Evolutionary conservation across 2,329 filamentous ascomycete species (phyloP).

Genomic region (Metarhizium sp.): DNA sequence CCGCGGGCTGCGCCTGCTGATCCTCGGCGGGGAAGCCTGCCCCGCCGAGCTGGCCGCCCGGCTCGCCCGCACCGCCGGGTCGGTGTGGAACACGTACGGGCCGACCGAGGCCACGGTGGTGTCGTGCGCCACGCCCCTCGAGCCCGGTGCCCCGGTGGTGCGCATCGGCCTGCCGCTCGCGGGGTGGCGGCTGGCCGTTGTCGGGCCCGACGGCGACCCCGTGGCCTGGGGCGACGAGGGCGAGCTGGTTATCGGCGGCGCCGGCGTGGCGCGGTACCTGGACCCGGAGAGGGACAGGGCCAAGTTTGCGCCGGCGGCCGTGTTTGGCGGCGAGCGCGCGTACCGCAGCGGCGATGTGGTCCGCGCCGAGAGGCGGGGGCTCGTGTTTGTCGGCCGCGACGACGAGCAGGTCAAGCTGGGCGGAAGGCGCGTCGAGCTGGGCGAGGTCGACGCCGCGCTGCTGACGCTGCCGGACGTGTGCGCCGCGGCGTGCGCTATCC

Average conservation of each 20-base stretch:
- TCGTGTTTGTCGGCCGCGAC: slow-evolving; percentile 15
- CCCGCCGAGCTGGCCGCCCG: slow-evolving; percentile 10
- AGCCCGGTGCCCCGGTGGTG: slow-evolving; percentile 8
- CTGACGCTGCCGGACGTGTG: slow-evolving; percentile 12
- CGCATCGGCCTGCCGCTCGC: slow-evolving; percentile 13
- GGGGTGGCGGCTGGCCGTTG: slow-evolving; percentile 14
- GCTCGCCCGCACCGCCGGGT: slow-evolving; percentile 10
- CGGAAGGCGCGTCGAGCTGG: slow-evolving; percentile 18
- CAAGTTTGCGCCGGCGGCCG: slow-evolving; percentile 11
- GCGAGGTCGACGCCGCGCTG: slow-evolving; percentile 16
- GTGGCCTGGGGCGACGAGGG: slow-evolving; percentile 22
- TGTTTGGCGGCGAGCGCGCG: slow-evolving; percentile 12
- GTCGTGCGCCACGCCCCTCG: slow-evolving; percentile 12
- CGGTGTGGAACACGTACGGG: slow-evolving; percentile 16
- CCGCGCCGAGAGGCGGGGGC: slow-evolving; percentile 12
- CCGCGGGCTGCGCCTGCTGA: slow-evolving; percentile 11
- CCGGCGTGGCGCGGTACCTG: slow-evolving; percentile 14
- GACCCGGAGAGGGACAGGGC: slow-evolving; percentile 11
- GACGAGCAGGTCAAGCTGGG: slow-evolving; percentile 20
- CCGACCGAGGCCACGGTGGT: slow-evolving; percentile 16
- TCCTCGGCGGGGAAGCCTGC: slow-evolving; percentile 15
- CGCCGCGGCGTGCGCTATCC: slow-evolving; percentile 10
- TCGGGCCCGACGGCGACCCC: slow-evolving; percentile 32
- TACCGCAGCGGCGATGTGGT: slow-evolving; percentile 18
- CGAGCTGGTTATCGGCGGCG: slow-evolving; percentile 14